Conservation (phyloP, 192 early-diverging fungal species). For the Phlyctochytrium bullatum region DNA sequence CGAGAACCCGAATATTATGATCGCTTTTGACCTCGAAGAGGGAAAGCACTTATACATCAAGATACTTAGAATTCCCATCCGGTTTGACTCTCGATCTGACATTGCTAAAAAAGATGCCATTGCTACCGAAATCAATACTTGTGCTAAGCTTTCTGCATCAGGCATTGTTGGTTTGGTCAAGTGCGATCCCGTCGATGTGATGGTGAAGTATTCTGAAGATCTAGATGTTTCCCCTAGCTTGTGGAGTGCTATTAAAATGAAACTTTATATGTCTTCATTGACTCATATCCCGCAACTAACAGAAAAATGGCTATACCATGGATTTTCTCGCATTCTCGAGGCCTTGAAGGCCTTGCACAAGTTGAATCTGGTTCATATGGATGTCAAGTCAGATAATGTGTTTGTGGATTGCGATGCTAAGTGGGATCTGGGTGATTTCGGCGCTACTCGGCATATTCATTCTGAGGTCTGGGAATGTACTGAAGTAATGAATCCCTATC, state of each 20-base stretch:
- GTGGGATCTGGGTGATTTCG: slow-evolving; percentile 1
- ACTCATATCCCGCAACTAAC: slow-evolving; percentile 6
- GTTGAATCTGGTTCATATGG: slow-evolving; percentile 9
- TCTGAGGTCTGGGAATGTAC: neutral
- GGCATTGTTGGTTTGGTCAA: too few species aligned
- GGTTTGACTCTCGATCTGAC: too few species aligned
- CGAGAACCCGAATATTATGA: too few species aligned
- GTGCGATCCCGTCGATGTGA: too few species aligned
- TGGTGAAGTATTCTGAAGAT: too few species aligned
- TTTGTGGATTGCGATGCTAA: neutral
- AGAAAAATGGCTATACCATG: neutral
- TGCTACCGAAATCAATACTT: too few species aligned
- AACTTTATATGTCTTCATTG: slow-evolving; percentile 3
- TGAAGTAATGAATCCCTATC: slow-evolving; percentile 4
- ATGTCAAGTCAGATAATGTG: slow-evolving; percentile 9
- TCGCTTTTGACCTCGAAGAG: too few species aligned
- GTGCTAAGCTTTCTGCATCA: too few species aligned
- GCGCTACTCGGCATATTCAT: neutral
- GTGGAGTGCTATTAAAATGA: slow-evolving; percentile 2
- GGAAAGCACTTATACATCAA: too few species aligned
- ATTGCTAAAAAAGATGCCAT: too few species aligned
- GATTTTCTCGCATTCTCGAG: neutral
- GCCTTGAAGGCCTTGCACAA: neutral
- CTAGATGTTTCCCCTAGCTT: neutral
- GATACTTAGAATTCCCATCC: too few species aligned